Base-by-base conservation (phyloP, 148 eudicot genomes). In the Beta vulgaris region DNA sequence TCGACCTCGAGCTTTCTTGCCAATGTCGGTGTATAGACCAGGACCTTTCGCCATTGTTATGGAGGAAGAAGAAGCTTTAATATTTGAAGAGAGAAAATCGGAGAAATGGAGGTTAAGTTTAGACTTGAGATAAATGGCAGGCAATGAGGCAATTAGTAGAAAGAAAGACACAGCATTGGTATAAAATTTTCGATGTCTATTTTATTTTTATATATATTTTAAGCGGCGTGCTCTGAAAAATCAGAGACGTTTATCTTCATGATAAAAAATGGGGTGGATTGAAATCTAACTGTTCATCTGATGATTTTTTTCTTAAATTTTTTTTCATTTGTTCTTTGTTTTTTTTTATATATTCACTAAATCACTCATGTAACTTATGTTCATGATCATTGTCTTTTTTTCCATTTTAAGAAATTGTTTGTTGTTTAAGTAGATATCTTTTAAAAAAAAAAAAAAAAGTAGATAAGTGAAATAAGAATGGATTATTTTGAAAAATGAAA, bases 21-120 rank as follows among this genome's bases (percentile, higher is more conserved):
- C 97, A 72, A 92, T 88, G 55, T 85, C 91, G 21, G 82, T 61
- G 89, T 92, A 92, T 28, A 90, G 86, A n/a, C 97, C 95, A 7
- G 97, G 97, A 71, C 95, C 97, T 79, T 88, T 92, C 64, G 72
- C 92, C 97, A 92, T 87, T 71, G 28, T 74, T 72, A 60, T 42
- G 71, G 73, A 37, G 12, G 66, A 34, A 37, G 3, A 69, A 51
- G 72, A 72, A 26, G 57, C 25, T 29, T 62, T 70, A 26, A 37
- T n/a, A n/a, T n/a, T n/a, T 34, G 76, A 64, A 51, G 64, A 66
- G 53, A 71, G 46, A 54, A 35, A 46, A 16, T 4, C 19, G 49
- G 29, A 7, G 9, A n/a, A 43, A 7, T 25, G 25, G 60, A 54
- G 59, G 43, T 66, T 21, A 53, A 19, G 18, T 77, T 48, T 19